A percentile compares a stretch with the other conserved stretches of the same genome.
Conservation (phyloP, 495 filamentous ascomycete species). For the Penicillium cosmopolitanum region DNA sequence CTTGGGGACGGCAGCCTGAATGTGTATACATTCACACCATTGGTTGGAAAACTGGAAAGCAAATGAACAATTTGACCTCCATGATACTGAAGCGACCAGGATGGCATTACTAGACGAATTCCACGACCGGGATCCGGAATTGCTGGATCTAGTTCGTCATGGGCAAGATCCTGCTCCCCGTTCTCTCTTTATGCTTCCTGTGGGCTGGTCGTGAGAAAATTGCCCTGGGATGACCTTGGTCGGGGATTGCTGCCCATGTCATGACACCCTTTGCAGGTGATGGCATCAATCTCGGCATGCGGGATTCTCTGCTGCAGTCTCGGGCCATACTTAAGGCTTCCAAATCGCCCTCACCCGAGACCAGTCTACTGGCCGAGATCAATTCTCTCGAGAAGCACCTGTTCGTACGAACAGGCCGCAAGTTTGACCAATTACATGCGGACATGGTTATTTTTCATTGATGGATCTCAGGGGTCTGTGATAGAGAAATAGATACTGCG, state of each 20-base stretch:
- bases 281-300: conserved; percentile 58
- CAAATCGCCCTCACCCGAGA: conserved; percentile 5
- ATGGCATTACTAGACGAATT: conserved; percentile 20
- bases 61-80: neutral
- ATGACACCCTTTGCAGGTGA: conserved; percentile 63
- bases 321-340: conserved; percentile 31
- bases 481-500: conserved; percentile 14
- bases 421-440: conserved; percentile 10
- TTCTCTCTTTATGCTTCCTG: conserved; percentile 54
- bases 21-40: conserved; percentile 1
- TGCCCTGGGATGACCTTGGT: conserved; percentile 51
- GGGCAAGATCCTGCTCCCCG: conserved; percentile 16
- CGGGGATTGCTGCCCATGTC: conserved; percentile 61
- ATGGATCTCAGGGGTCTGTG: conserved; percentile 5
- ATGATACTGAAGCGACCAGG: conserved; percentile 7
- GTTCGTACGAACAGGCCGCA: conserved; percentile 6
- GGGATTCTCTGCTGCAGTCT: conserved; percentile 57
- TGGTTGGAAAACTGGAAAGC: conserved; percentile 15
- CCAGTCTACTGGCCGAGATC: conserved; percentile 1
- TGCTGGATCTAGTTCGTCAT: conserved; percentile 20
- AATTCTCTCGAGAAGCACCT: conserved; percentile 12
- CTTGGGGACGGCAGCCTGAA: conserved; percentile 24
- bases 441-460: conserved; percentile 11
- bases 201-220: conserved; percentile 52
- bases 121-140: conserved; percentile 29